A percentile compares a stretch with the other conserved stretches of the same genome.
Evolutionary conservation across 1,284 basidiomycete genomes (phyloP).

Genomic region (Apiotrichum porosum): DNA sequence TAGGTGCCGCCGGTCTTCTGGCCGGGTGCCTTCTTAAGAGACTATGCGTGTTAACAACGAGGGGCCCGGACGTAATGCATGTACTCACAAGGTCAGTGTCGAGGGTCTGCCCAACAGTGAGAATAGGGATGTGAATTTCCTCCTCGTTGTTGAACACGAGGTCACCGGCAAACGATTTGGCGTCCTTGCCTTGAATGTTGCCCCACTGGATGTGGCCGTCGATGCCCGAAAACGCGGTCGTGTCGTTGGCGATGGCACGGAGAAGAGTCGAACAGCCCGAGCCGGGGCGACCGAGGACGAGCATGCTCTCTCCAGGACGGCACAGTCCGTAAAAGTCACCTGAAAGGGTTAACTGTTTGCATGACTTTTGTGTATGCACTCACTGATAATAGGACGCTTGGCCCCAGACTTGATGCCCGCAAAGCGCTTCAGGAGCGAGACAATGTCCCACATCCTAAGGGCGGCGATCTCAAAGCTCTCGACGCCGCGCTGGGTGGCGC

Average conservation of each 20-base stretch:
- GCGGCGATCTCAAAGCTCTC: too few species aligned
- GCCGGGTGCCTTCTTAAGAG: constrained; percentile 36
- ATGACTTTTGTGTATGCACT: too few species aligned
- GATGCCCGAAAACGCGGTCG: constrained; percentile 45
- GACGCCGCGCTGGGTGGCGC: too few species aligned
- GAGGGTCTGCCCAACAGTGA: constrained; percentile 42
- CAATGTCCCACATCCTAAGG: too few species aligned
- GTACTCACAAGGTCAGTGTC: constrained; percentile 43
- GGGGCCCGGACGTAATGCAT: too few species aligned
- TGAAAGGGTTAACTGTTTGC: too few species aligned
- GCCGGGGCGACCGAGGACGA: constrained; percentile 48
- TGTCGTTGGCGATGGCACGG: constrained; percentile 48
- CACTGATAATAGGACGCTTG: too few species aligned
- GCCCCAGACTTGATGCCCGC: too few species aligned
- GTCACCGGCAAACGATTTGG: constrained; percentile 7
- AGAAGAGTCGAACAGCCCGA: constrained; percentile 51
- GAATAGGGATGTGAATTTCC: constrained; percentile 40
- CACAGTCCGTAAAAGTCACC: constrained; percentile 37
- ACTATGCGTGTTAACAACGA: too few species aligned
- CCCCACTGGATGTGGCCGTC: constrained; percentile 49
- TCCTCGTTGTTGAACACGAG: constrained; percentile 42
- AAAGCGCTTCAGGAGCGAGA: too few species aligned
- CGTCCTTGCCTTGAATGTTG: constrained; percentile 23
- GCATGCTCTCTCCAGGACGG: constrained; percentile 44
- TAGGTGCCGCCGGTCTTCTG: constrained; percentile 47